Conservation (phyloP, 163 green algal species). For the Chlamydomonas reinhardtii region DNA sequence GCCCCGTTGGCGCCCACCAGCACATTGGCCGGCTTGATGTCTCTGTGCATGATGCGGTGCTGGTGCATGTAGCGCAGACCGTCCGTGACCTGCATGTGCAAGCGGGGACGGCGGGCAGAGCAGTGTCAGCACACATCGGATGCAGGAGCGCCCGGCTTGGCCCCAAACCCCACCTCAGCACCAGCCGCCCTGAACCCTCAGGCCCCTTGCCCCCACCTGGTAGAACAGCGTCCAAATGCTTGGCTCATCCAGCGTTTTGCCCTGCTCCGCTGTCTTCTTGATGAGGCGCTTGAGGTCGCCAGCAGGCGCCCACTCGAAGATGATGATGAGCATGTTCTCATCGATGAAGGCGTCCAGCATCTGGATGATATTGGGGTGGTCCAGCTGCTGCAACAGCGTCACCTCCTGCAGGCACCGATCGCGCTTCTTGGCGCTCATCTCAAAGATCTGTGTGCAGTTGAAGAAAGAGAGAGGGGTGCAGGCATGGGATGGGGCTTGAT, state of each 20-base stretch:
- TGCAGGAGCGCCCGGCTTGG: too few relatives aligned
- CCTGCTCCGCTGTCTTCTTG: slow-evolving; percentile 65
- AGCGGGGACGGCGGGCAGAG: too few relatives aligned
- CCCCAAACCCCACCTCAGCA: too few relatives aligned
- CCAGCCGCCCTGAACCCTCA: too few relatives aligned
- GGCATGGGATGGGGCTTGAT: too few relatives aligned
- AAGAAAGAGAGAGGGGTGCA: background rate
- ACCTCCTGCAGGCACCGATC: slow-evolving; percentile 84
- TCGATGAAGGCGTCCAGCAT: slow-evolving; percentile 75
- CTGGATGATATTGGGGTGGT: slow-evolving; percentile 89
- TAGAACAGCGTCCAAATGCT: slow-evolving; percentile 82
- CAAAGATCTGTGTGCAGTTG: slow-evolving; percentile 61
- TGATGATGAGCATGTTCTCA: slow-evolving; percentile 77
- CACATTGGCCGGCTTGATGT: slow-evolving; percentile 56
- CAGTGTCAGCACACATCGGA: too few relatives aligned
- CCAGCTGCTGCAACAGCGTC: slow-evolving; percentile 79
- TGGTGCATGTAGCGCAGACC: slow-evolving; percentile 89
- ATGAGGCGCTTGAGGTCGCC: slow-evolving; percentile 66
- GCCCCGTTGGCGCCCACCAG: slow-evolving; percentile 69
- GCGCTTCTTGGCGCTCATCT: slow-evolving; percentile 76
- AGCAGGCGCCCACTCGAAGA: slow-evolving; percentile 78
- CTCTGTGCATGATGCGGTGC: slow-evolving; percentile 87
- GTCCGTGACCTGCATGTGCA: slow-evolving; percentile 44
- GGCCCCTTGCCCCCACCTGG: slow-evolving; percentile 54
- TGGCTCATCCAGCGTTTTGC: slow-evolving; percentile 76